Evolutionary conservation across 2,329 filamentous ascomycete species (phyloP).

Genomic region (Sclerotinia sclerotiorum): DNA sequence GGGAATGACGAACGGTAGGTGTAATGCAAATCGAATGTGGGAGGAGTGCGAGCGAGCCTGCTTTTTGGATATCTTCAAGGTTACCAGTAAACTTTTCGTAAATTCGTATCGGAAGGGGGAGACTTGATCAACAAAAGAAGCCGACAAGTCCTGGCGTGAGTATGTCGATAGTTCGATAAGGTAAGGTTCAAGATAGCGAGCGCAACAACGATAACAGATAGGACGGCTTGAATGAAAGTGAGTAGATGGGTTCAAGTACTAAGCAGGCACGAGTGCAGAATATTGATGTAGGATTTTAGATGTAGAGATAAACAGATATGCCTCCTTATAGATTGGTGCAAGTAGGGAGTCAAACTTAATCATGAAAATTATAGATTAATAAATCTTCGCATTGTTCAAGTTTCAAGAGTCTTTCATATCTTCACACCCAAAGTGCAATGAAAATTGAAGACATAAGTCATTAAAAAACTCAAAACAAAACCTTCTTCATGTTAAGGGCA

Average conservation of each 20-base stretch:
- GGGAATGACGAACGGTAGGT: slow-evolving; percentile 3
- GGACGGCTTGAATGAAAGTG: background rate
- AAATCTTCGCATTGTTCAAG: background rate
- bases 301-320: background rate
- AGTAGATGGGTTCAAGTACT: background rate
- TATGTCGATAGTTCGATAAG: background rate
- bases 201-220: background rate
- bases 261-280: background rate
- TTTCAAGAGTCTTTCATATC: background rate
- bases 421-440: slow-evolving; percentile 2
- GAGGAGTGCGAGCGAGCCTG: background rate
- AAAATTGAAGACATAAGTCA: background rate
- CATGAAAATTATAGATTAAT: background rate
- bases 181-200: slow-evolving; percentile 15
- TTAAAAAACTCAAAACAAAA: slow-evolving; percentile 10
- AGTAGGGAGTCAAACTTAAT: background rate
- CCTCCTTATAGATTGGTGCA: background rate
- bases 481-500: background rate
- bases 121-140: background rate
- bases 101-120: background rate
- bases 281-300: background rate
- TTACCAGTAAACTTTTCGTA: background rate
- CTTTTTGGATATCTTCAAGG: background rate
- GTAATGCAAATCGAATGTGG: slow-evolving; percentile 5
- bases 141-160: slow-evolving; percentile 1